Base-by-base conservation (phyloP, 352 stramenopile genomes). In the Phytophthora idaei region DNA sequence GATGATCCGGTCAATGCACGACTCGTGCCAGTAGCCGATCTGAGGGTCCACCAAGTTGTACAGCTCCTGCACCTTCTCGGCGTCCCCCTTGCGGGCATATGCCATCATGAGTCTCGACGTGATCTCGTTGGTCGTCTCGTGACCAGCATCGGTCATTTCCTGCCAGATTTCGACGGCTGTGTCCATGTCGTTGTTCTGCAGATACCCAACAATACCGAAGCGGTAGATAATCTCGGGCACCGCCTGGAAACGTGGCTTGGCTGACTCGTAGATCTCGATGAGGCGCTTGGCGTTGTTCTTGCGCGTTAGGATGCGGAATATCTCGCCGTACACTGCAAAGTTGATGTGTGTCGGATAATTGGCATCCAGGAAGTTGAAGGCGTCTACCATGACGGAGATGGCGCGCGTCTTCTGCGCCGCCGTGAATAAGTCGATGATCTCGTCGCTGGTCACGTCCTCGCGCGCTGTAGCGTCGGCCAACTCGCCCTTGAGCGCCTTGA, bases 181-280 rank as follows among this genome's bases (percentile, higher is more conserved):
- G 10, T 87, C 76, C 46, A 90, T 64, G 27, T 92, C 67, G n/a
- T 75, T 64, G 5, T 64, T 54, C 45, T 90, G 71, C 57, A 90
- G 57, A 64, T 81, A 81, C 34, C 79, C 83, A 2, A 83, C 72
- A 64, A 92, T 85, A 31, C 78, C 81, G 25, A 87, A 92, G 28
- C 83, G 83, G 57, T 89, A 89, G 65, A 90, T 81, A 61, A 92
- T 83, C 68, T 92, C 83, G 25, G 81, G 81, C 32, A 85, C 72
- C 10, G 50, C 61, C 37, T 81, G 69, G 59, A 84, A 89, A 29
- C 70, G 70, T 39, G 71, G 57, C 29, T 77, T 77, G 42, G 74
- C 67, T 15, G 63, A 60, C 67, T 89, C 69, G 62, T 85, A 90
- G 55, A 90, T 73, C 45, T 69, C 32, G 21, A 76, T 64, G 34